These are phyloP conservation scores for Scenedesmus sp. DNA, from an alignment of 163 green algal genomes.

Conservation along the genomic window DNA sequence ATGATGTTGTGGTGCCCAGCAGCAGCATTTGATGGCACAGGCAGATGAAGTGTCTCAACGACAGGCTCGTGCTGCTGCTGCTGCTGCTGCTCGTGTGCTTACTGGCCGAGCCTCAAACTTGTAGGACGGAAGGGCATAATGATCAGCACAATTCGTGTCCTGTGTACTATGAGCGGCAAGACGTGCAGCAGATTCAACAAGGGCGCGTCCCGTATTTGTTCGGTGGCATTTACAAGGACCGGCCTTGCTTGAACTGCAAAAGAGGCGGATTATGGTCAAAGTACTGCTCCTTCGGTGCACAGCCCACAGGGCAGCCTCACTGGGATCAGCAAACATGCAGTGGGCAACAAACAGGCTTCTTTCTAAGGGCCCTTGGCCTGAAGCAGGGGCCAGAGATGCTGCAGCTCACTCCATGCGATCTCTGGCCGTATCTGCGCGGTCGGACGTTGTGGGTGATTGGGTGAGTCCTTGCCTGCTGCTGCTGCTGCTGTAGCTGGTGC, in stretches of 20 bases:
- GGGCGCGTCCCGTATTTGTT: conserved; percentile 37
- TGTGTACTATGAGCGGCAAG: not conserved
- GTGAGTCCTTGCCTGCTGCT: not conserved
- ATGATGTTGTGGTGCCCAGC: not conserved
- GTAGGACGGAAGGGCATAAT: not conserved
- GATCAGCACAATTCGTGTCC: not conserved
- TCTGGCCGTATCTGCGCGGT: conserved; percentile 31
- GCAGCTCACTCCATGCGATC: conserved; percentile 42
- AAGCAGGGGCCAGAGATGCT: conserved; percentile 20
- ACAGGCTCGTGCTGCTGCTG: not conserved
- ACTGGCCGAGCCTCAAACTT: not conserved
- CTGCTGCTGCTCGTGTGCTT: not conserved
- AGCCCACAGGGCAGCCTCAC: conserved; percentile 1
- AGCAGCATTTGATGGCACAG: not conserved
- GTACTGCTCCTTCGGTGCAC: conserved; percentile 8
- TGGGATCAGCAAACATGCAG: conserved; percentile 45
- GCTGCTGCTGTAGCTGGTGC: not conserved
- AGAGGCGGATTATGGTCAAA: conserved; percentile 35
- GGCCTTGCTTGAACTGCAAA: conserved; percentile 40
- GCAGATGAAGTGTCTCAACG: not conserved
- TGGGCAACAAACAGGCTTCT: not conserved
- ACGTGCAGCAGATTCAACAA: not conserved
- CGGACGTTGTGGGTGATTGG: conserved; percentile 46
- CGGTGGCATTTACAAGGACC: conserved; percentile 37
- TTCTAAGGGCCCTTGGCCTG: conserved; percentile 6